phyloP scores from a whole-genome alignment of 2,329 filamentous ascomycete genomes.

The Phaeosphaeriaceae sp. region DNA sequence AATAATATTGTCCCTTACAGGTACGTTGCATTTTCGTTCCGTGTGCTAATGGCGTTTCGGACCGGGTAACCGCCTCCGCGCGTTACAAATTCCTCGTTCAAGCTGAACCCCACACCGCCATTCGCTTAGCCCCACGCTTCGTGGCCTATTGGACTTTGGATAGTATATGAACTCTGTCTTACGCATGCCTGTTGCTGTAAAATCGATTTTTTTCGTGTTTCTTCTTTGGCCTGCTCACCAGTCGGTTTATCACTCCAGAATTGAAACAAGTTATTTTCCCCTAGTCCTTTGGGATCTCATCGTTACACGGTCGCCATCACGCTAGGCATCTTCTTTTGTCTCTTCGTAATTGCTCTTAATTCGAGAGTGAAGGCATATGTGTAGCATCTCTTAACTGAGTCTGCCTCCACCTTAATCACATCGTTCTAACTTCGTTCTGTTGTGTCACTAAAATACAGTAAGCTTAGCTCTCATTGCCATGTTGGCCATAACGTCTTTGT shows the following conservation, averaged over 20 bases:
- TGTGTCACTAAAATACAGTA: slow-evolving; percentile 33
- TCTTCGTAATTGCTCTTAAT: background rate
- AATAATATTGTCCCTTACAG: slow-evolving; percentile 2
- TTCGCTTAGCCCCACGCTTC: slow-evolving; percentile 42
- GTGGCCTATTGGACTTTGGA: slow-evolving; percentile 30
- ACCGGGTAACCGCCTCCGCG: slow-evolving; percentile 40
- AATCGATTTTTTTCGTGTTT: slow-evolving; percentile 7
- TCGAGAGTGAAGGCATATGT: background rate
- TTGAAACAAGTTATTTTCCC: background rate
- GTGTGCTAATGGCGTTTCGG: slow-evolving; percentile 40
- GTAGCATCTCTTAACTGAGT: slow-evolving; percentile 8
- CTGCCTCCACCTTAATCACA: slow-evolving; percentile 13
- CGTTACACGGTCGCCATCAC: slow-evolving; percentile 6
- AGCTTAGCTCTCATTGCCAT: slow-evolving; percentile 33
- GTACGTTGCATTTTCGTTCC: background rate
- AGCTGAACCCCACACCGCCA: slow-evolving; percentile 39
- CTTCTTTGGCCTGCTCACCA: slow-evolving; percentile 4
- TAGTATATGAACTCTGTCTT: slow-evolving; percentile 29
- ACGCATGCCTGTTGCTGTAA: slow-evolving; percentile 13
- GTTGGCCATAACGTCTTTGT: slow-evolving; percentile 23
- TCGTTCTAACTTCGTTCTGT: slow-evolving; percentile 17
- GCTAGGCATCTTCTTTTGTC: background rate
- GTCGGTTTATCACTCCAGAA: slow-evolving; percentile 4
- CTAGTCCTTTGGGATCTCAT: slow-evolving; percentile 5
- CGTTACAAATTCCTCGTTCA: slow-evolving; percentile 29